Conservation (phyloP, 306 rosid genomes). For the Prunus mira region DNA sequence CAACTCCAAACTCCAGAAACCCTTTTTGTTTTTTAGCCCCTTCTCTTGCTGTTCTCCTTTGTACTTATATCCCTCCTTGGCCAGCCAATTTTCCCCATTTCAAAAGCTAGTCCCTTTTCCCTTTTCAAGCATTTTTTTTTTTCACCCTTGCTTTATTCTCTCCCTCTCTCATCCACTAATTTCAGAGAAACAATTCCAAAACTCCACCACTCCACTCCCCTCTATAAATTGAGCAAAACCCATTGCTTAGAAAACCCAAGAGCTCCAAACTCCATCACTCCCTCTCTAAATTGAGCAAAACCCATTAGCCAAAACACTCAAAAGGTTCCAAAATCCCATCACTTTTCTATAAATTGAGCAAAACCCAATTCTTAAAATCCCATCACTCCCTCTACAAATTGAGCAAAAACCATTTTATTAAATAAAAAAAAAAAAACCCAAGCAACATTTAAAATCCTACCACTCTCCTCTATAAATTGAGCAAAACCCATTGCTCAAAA, state of each 20-base stretch:
- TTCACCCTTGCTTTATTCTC: constrained; percentile 11
- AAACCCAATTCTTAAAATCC: background rate
- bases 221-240: constrained; percentile 41
- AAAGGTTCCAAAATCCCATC: background rate
- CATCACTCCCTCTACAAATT: background rate
- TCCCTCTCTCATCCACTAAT: constrained; percentile 12
- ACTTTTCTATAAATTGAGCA: background rate
- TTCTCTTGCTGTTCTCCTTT: constrained; percentile 33
- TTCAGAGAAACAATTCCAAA: background rate
- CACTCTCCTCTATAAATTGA: background rate
- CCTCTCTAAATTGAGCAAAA: background rate
- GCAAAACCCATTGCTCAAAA: background rate
- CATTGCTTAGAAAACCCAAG: constrained; percentile 9
- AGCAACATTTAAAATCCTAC: background rate
- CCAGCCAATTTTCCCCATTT: constrained; percentile 44
- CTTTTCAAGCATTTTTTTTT: background rate
- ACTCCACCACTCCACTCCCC: background rate
- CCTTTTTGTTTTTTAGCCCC: constrained; percentile 36
- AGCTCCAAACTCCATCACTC: background rate
- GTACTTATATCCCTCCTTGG: constrained; percentile 40
- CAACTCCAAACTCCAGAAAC: constrained; percentile 37
- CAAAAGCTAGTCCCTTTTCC: constrained; percentile 2
- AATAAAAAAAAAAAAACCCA: background rate
- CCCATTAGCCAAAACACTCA: constrained; percentile 6
- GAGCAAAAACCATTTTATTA: background rate